Evolutionary conservation across 2,329 filamentous ascomycete species (phyloP), one percentile per base, ranked within the genome.

Genomic region (Graphilbum fragrans): DNA sequence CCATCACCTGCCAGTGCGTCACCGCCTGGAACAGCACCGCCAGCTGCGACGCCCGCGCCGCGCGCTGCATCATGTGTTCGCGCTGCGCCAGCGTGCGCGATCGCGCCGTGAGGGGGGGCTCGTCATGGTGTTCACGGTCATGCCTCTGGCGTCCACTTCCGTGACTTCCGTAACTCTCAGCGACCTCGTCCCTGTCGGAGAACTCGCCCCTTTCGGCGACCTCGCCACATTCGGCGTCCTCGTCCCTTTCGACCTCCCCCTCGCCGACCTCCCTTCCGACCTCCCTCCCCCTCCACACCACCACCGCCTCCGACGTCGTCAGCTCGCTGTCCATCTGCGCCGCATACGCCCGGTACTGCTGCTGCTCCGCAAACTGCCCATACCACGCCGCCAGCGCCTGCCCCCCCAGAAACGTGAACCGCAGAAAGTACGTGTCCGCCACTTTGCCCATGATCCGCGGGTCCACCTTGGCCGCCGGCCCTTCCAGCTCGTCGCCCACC

Each of bases 1-100:
- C 71, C 39, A 71, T 66, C 41, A 72, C 70, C 11, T 73, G 72
- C 86, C 86, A 93, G 48, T 82, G 76, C 2, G 67, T 72, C 43
- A 85, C 77, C 3, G 74, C 70, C 55, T 77, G 80, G 4, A 69
- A 72, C 43, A 81, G 58, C 7, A 86, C 64, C 50, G 77, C 81
- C 11, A 82, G 60, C 52, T 82, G 70, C 45, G 82, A 73, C 36
- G 80, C 79, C 49, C 73, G 70, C 1, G 63, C 66, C 23, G 81
- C 81, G 36, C 77, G 71, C 39, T 60, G 64, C 54, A 80, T 75
- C 16, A 79, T 60, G 38, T 67, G 66, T 17, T 62, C 62, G 49
- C 48, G 43, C 27, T 46, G 27, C 14, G 33, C 27, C 10, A 55
- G 45, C 36, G n/a, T 43, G 46, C 6, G 44, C 37, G 8, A 22